A percentile compares a stretch with the other conserved stretches of the same genome.
Conservation (phyloP, 129 eudicot species). For the carrot (Daucus carota) region DNA sequence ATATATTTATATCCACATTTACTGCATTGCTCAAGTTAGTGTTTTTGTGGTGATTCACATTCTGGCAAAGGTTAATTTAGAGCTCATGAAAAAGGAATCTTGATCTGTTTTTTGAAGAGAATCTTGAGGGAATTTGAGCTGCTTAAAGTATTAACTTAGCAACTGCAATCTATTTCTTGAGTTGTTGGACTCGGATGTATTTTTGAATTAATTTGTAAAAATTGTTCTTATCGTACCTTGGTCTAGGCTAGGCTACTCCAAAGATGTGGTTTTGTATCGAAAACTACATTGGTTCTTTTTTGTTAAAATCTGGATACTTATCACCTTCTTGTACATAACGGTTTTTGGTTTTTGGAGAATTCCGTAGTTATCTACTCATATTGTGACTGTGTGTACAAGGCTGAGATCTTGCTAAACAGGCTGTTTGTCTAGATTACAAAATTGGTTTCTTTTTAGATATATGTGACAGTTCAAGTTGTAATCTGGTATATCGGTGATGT, state of each 20-base stretch:
- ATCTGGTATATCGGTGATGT: not conserved
- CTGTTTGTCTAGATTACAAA: slow-evolving; percentile 1
- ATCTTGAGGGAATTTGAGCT: not conserved
- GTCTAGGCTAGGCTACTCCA: not conserved
- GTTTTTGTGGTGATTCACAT: not conserved
- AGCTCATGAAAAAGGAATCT: not conserved
- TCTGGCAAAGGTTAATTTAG: not conserved
- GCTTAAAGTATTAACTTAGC: not conserved
- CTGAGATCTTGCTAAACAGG: slow-evolving; percentile 2
- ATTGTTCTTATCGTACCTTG: not conserved
- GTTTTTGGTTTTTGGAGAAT: not conserved
- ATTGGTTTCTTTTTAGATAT: not conserved
- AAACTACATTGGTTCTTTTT: not conserved
- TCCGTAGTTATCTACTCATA: not conserved
- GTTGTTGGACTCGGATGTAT: not conserved
- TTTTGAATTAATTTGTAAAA: not conserved
- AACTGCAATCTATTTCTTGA: not conserved
- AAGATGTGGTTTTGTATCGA: not conserved
- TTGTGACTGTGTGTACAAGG: not conserved
- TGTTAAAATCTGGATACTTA: slow-evolving; percentile 4
- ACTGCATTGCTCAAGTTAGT: not conserved
- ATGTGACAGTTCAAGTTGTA: not conserved
- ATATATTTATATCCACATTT: not conserved
- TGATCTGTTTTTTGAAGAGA: not conserved
- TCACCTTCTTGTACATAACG: not conserved